Conservation (phyloP, 345 rosid species). For the Geranium brycei region DNA sequence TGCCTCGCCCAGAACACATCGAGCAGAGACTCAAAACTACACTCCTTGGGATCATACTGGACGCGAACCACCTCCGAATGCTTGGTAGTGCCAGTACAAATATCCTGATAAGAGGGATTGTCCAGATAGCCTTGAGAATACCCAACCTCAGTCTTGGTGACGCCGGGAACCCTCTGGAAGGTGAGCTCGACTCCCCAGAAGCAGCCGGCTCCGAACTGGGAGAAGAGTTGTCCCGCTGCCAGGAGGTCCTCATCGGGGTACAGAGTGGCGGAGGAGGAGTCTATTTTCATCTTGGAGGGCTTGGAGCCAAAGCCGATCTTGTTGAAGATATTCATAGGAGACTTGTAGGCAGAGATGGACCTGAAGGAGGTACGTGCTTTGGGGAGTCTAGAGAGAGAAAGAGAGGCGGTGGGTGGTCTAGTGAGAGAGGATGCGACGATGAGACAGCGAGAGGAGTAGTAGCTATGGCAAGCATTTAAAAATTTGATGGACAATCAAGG, state of each 20-base stretch:
- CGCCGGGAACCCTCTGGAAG: constrained; percentile 73
- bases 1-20: constrained; percentile 80
- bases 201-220: constrained; percentile 90
- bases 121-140: constrained; percentile 53
- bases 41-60: constrained; percentile 70
- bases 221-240: constrained; percentile 57
- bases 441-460: too few species aligned
- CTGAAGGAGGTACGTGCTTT: too few species aligned
- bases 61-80: constrained; percentile 80
- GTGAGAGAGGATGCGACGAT: too few species aligned
- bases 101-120: constrained; percentile 70
- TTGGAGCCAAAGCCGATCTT: constrained; percentile 59
- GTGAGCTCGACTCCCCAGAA: constrained; percentile 92
- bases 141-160: too few species aligned
- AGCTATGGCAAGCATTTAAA: too few species aligned
- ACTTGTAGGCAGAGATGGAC: constrained; percentile 13
- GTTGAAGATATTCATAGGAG: constrained; percentile 80
- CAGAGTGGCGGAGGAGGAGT: constrained; percentile 47
- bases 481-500: too few species aligned
- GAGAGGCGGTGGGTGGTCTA: too few species aligned
- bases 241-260: constrained; percentile 68
- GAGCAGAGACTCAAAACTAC: constrained; percentile 54
- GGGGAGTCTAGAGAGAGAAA: too few species aligned
- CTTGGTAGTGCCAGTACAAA: constrained; percentile 55
- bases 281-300: constrained; percentile 30